Evolutionary conservation across 2,329 filamentous ascomycete species (phyloP), one percentile per base, ranked within the genome.

Genomic region (Colletotrichum navitas): DNA sequence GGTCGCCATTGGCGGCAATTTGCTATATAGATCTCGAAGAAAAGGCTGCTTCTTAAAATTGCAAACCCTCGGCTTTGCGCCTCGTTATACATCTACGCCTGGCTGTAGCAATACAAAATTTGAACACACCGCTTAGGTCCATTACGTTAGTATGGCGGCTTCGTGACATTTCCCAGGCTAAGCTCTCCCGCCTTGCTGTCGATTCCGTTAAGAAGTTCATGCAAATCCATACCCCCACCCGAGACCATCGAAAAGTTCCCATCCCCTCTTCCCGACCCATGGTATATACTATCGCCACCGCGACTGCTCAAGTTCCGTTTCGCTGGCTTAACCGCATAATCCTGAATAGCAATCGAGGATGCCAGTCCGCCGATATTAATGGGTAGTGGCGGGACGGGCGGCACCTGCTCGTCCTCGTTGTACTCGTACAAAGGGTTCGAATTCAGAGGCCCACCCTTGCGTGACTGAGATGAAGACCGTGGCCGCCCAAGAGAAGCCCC

Each of bases 311-410:
- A 55, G 63, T 79, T 83, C 26, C 82, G 80, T 74, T 78, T 79
- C 24, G 77, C 77, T 10, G 74, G 60, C 74, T 79, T 84, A 14
- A 75, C 74, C 4, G 78, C 78, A 51, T 83, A 76, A 36, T 85
- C 82, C 56, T 82, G 82, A 12, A 79, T 78, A 3, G 80, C 77
- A 18, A 79, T 74, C 63, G 67, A 79, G 74, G 61, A 73, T 79
- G 63, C 76, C 76, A 24, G 80, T 76, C 52, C 64, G 16, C 72
- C 67, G 43, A 79, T 24, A 82, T 74, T 64, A 79, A 80, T 18
- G 87, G 69, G 88, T 73, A 90, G 78, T 1, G 87, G 87, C 7
- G 88, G 88, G 16, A 90, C 88, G 0, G 88, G 88, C 4, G 88
- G 88, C 10, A 89, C 86, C 10, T 84, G 81, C 5, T 77, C 79